These are phyloP conservation scores for Erythrobasidium hasegawianum DNA, from an alignment of 1,284 basidiomycete species.

Conservation along the genomic window DNA sequence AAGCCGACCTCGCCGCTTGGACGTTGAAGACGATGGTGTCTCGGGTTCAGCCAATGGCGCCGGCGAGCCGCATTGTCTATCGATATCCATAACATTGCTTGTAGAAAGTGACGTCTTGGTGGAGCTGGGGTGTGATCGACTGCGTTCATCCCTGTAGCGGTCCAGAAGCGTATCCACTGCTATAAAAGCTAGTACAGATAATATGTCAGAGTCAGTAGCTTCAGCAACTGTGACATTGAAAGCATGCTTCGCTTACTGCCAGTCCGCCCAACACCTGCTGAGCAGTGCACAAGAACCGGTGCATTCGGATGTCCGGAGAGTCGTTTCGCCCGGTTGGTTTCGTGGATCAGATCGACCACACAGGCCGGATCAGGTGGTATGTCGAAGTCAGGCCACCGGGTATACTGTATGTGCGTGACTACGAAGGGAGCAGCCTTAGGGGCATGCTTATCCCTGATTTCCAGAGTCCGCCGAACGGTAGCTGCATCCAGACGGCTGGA, in stretches of 20 bases:
- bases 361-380: constrained; percentile 76
- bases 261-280: constrained; percentile 85
- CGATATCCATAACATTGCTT: background rate
- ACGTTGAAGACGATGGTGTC: background rate
- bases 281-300: constrained; percentile 72
- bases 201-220: too few species aligned
- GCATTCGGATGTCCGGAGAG: constrained; percentile 54
- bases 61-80: background rate
- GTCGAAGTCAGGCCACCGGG: constrained; percentile 91
- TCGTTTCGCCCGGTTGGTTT: constrained; percentile 58
- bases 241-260: constrained; percentile 52
- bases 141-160: constrained; percentile 16
- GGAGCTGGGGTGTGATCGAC: background rate
- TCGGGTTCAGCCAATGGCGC: background rate
- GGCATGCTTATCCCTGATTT: constrained; percentile 32
- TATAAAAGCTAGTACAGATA: constrained; percentile 35
- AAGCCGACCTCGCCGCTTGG: background rate
- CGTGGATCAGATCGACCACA: constrained; percentile 64
- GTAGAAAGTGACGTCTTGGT: background rate
- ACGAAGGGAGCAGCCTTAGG: constrained; percentile 17
- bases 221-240: too few species aligned
- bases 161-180: constrained; percentile 30
- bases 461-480: constrained; percentile 41
- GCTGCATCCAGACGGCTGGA: constrained; percentile 19
- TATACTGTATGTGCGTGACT: constrained; percentile 71